phyloP scores from a whole-genome alignment of 805 yeast genomes.

The Barnettozyma sucrosica region DNA sequence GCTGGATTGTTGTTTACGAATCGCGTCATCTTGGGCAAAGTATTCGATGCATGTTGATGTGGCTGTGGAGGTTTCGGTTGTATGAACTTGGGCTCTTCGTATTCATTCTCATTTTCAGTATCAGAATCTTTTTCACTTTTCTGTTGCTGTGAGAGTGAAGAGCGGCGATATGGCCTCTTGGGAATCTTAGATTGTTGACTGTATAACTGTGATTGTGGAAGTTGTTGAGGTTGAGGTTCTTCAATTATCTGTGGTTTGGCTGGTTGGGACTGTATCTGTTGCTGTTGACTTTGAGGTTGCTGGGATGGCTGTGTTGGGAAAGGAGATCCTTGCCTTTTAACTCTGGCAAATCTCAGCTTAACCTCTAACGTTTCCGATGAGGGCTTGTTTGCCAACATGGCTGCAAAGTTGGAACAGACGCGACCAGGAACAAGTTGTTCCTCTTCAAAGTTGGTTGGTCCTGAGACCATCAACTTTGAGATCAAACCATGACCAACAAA shows the following conservation, averaged over 20 bases:
- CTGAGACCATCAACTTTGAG: conserved; percentile 28
- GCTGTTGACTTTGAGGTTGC: not conserved
- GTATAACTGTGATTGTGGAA: conserved; percentile 1
- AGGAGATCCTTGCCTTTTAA: conserved; percentile 9
- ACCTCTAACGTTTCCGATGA: conserved; percentile 52
- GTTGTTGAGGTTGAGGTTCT: conserved; percentile 10
- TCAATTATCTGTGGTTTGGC: not conserved
- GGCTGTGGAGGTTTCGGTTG: conserved; percentile 13
- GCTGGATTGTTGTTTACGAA: conserved; percentile 39
- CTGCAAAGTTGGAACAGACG: conserved; percentile 52
- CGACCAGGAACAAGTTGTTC: conserved; percentile 46
- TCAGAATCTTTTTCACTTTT: conserved; percentile 12
- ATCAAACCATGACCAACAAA: conserved; percentile 41
- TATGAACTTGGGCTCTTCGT: conserved; percentile 15
- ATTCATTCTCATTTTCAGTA: conserved; percentile 20
- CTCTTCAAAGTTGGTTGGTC: conserved; percentile 16
- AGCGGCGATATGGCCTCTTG: conserved; percentile 6
- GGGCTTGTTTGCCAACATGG: conserved; percentile 31
- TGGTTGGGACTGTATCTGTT: not conserved
- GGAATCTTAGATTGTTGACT: conserved; percentile 1
- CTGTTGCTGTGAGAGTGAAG: conserved; percentile 11
- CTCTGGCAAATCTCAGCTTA: conserved; percentile 38
- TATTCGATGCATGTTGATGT: conserved; percentile 2
- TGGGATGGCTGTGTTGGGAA: conserved; percentile 8
- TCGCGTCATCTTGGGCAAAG: conserved; percentile 23